phyloP scores from a whole-genome alignment of 768 basidiomycete genomes.

The Mycena leptocephala region DNA sequence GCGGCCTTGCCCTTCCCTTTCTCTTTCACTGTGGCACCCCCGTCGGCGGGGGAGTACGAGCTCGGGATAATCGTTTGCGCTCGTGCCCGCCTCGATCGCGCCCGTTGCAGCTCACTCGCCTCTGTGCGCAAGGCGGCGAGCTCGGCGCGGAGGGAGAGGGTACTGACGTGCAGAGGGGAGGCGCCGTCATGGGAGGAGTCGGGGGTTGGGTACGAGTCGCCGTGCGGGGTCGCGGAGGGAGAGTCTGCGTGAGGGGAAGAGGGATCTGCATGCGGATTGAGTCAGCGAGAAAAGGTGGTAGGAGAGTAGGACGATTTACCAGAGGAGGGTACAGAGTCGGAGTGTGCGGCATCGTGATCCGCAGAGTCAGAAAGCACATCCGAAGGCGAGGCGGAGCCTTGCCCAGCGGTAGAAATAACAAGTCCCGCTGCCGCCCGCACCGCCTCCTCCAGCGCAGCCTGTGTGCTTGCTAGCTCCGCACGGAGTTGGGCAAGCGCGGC shows the following conservation, averaged over 20 bases:
- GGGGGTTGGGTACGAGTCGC: background rate
- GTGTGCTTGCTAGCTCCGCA: slow-evolving; percentile 8
- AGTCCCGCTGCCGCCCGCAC: background rate
- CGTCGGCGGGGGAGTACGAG: background rate
- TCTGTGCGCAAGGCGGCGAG: slow-evolving; percentile 19
- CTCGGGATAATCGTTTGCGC: background rate
- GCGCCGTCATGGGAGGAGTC: background rate
- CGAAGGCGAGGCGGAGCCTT: background rate
- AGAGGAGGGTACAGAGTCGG: too few relatives aligned
- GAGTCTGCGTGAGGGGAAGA: too few relatives aligned
- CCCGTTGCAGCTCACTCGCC: background rate
- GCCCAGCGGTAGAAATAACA: background rate
- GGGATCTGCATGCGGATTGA: too few relatives aligned
- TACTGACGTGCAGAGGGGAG: background rate
- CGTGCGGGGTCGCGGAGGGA: too few relatives aligned
- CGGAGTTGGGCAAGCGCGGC: background rate
- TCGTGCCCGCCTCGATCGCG: background rate
- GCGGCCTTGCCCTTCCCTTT: background rate
- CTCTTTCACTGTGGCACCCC: background rate
- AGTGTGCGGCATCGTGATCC: too few relatives aligned
- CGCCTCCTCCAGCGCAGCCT: slow-evolving; percentile 8
- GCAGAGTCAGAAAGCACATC: too few relatives aligned
- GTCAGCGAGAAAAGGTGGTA: too few relatives aligned
- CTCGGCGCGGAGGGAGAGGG: background rate
- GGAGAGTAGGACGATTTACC: too few relatives aligned